A percentile compares a stretch with the other conserved stretches of the same genome.
These are phyloP conservation scores for Gyrodon lividus DNA, from an alignment of 768 basidiomycete genomes.

Conservation along the genomic window DNA sequence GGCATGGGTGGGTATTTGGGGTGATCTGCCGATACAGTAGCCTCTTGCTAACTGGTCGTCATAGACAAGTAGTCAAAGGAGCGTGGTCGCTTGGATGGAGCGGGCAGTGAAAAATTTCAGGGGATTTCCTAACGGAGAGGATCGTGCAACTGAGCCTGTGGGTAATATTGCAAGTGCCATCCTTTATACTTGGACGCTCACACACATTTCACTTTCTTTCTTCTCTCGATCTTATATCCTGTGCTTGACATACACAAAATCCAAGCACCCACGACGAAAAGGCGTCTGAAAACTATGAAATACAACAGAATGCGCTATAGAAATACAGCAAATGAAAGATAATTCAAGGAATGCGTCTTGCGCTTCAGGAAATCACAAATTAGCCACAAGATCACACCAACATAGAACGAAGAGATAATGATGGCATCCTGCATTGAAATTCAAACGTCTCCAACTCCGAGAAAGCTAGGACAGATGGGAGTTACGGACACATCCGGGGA, in stretches of 20 bases:
- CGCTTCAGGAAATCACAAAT: background rate
- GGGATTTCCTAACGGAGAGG: background rate
- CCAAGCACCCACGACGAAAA: no score
- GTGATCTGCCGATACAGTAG: background rate
- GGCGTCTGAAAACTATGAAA: background rate
- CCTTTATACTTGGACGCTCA: no score
- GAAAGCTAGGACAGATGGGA: background rate
- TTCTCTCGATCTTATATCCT: no score
- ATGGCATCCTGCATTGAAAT: background rate
- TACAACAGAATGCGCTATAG: background rate
- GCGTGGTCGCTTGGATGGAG: background rate
- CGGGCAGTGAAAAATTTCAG: background rate
- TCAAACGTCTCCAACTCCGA: background rate
- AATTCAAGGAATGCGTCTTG: constrained; percentile 1
- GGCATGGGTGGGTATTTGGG: constrained; percentile 32
- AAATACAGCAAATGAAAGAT: background rate
- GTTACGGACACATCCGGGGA: background rate
- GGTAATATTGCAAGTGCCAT: no score
- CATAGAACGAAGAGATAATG: background rate
- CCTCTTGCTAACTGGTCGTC: background rate
- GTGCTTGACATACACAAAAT: background rate
- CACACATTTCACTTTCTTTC: no score
- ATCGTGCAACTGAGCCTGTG: no score
- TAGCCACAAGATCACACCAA: background rate
- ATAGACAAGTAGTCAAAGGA: background rate